These are phyloP conservation scores for Candolleomyces aberdarensis DNA, from an alignment of 768 basidiomycete species.

Conservation along the genomic window DNA sequence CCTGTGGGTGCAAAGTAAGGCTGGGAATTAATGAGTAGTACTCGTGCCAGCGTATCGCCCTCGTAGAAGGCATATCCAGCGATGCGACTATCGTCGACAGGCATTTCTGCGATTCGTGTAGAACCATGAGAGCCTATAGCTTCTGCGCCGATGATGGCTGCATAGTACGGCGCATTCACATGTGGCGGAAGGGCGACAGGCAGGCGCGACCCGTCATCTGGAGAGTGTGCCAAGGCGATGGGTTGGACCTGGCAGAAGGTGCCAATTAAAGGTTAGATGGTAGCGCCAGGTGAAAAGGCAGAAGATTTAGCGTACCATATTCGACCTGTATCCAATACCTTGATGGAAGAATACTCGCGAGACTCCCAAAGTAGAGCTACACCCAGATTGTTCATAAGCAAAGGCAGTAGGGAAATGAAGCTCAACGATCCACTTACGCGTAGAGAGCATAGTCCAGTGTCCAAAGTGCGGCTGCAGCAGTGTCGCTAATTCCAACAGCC, in stretches of 20 bases:
- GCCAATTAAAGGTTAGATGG: background rate
- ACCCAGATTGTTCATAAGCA: background rate
- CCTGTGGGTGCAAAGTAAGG: constrained; percentile 37
- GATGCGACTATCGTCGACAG: constrained; percentile 40
- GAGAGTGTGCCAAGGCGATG: constrained; percentile 51
- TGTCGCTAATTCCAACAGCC: constrained; percentile 57
- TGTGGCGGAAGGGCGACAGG: constrained; percentile 51
- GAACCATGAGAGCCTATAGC: constrained; percentile 45
- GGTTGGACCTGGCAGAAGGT: constrained; percentile 54
- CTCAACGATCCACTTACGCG: constrained; percentile 32
- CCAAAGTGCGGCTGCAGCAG: constrained; percentile 71
- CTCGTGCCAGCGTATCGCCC: constrained; percentile 36
- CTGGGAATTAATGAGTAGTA: constrained; percentile 56
- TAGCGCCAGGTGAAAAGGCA: background rate
- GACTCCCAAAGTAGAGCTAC: constrained; percentile 47
- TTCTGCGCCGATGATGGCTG: constrained; percentile 56
- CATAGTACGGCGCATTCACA: constrained; percentile 64
- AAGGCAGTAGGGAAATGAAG: background rate
- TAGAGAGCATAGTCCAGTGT: constrained; percentile 60
- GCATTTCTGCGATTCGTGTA: constrained; percentile 44
- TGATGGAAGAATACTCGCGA: constrained; percentile 58
- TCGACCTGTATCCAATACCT: constrained; percentile 69
- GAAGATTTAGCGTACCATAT: constrained; percentile 37
- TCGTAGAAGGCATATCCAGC: constrained; percentile 67
- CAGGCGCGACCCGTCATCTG: constrained; percentile 49